Conservation (phyloP, 176 grass and related monocot genomes). For the Aegilops umbellulata region DNA sequence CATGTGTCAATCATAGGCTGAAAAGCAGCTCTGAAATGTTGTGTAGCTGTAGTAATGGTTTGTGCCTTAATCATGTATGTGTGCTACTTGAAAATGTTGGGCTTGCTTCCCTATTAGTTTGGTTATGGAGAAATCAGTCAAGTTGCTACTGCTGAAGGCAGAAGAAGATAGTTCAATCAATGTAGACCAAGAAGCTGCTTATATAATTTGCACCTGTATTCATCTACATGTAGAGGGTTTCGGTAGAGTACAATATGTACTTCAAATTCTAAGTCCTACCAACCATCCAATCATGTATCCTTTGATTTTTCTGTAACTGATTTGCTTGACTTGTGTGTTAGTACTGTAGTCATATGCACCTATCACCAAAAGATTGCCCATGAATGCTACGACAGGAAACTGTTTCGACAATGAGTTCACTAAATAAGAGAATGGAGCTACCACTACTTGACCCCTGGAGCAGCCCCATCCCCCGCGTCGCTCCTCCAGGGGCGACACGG, state of each 20-base stretch:
- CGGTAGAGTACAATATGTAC: conserved; percentile 4
- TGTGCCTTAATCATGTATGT: conserved; percentile 1
- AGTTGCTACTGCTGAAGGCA: conserved; percentile 10
- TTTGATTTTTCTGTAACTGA: conserved; percentile 7
- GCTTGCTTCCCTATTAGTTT: neutral
- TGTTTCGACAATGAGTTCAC: neutral
- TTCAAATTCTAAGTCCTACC: neutral
- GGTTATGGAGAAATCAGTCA: conserved; percentile 7
- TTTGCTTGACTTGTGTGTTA: conserved; percentile 1
- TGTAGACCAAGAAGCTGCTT: neutral
- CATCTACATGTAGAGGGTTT: neutral
- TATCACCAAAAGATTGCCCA: conserved; percentile 21
- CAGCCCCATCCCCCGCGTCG: too few species aligned
- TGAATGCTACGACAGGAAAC: neutral
- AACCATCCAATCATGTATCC: neutral
- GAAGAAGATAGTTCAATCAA: conserved; percentile 19
- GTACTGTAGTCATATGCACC: conserved; percentile 3
- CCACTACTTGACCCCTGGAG: too few species aligned
- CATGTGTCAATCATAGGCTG: neutral
- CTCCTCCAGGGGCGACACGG: too few species aligned
- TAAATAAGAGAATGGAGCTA: conserved; percentile 2
- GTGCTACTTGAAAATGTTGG: conserved; percentile 17
- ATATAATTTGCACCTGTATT: conserved; percentile 18
- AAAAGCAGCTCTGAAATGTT: conserved; percentile 6
- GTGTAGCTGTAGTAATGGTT: neutral